Evolutionary conservation across 1,284 basidiomycete species (phyloP).

Genomic region (Vanrija sp.): DNA sequence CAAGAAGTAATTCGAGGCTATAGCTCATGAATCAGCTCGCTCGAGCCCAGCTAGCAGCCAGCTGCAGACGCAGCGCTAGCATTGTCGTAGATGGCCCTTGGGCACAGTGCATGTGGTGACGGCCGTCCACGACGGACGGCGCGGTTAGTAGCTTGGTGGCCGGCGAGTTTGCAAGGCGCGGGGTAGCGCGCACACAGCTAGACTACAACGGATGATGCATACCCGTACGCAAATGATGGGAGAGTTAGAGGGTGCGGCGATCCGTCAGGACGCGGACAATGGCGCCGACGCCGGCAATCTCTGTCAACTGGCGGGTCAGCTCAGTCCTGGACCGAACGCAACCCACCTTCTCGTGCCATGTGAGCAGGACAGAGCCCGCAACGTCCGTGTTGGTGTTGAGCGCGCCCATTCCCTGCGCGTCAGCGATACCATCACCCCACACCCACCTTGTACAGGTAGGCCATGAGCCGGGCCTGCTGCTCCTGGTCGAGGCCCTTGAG

Average conservation of each 20-base stretch:
- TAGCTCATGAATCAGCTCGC: background rate
- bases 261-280: slow-evolving; percentile 98
- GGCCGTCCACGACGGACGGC: too few species aligned
- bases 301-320: slow-evolving; percentile 67
- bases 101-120: too few species aligned
- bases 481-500: slow-evolving; percentile 72
- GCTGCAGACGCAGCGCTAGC: background rate
- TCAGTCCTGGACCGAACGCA: background rate
- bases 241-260: slow-evolving; percentile 65
- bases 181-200: slow-evolving; percentile 2
- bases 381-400: slow-evolving; percentile 75
- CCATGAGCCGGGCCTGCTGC: slow-evolving; percentile 91
- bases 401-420: slow-evolving; percentile 27
- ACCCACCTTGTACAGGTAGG: slow-evolving; percentile 84
- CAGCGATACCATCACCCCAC: background rate
- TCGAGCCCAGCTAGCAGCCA: too few species aligned
- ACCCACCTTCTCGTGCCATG: slow-evolving; percentile 92
- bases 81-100: background rate
- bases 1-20: slow-evolving; percentile 31
- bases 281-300: slow-evolving; percentile 90
- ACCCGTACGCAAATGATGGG: slow-evolving; percentile 5
- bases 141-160: too few species aligned
- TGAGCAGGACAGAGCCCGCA: slow-evolving; percentile 81
- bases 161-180: too few species aligned
- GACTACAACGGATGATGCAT: slow-evolving; percentile 19